A percentile compares a stretch with the other conserved stretches of the same genome.
Conservation (phyloP, 83 land plant species). For the Thuja plicata region DNA sequence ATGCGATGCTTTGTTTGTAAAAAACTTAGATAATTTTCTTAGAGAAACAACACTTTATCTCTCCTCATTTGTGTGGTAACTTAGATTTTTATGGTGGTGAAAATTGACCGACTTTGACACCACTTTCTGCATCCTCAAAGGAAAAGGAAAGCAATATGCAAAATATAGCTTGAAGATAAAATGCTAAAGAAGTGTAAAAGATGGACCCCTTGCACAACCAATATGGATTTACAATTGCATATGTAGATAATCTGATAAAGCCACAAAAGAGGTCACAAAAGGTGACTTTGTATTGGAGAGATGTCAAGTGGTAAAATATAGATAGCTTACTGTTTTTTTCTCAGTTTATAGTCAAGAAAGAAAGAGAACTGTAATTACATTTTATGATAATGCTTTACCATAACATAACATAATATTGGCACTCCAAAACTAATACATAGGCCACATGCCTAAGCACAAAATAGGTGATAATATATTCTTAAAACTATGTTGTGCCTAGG, state of each 20-base stretch:
- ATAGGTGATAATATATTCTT: background rate
- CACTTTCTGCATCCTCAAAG: background rate
- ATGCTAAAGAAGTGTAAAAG: background rate
- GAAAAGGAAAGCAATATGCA: background rate
- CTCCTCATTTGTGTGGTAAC: too few species aligned
- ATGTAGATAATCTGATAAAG: background rate
- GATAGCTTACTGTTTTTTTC: background rate
- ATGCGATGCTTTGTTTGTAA: too few species aligned
- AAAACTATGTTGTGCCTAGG: conserved; percentile 6
- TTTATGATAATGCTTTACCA: background rate
- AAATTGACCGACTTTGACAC: too few species aligned
- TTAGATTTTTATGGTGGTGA: too few species aligned
- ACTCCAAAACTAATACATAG: background rate
- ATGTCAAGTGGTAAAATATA: background rate
- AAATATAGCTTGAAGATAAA: background rate
- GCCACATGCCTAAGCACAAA: background rate
- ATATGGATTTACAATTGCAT: background rate
- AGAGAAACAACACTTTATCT: too few species aligned
- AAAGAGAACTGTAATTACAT: background rate
- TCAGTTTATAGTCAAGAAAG: background rate
- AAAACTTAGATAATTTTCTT: too few species aligned
- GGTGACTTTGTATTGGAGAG: background rate
- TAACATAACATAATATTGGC: background rate
- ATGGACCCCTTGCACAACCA: background rate
- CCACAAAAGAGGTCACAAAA: background rate